phyloP scores from a whole-genome alignment of 1,139 yeast species.

The Hansenula anomala region DNA sequence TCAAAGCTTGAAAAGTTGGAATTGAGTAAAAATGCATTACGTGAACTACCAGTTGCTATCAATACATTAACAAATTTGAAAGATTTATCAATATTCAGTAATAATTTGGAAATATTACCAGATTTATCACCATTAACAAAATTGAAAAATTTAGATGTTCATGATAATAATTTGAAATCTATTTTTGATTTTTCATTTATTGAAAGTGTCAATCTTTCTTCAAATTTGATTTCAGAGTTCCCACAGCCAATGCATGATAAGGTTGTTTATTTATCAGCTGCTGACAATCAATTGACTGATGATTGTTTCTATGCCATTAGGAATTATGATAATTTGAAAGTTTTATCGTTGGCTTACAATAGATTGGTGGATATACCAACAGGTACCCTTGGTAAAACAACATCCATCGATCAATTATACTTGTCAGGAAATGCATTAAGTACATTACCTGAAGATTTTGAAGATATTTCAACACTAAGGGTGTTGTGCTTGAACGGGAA shows the following conservation, averaged over 20 bases:
- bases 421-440: slow-evolving; percentile 81
- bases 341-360: slow-evolving; percentile 77
- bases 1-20: slow-evolving; percentile 70
- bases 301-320: slow-evolving; percentile 71
- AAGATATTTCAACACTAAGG: slow-evolving; percentile 50
- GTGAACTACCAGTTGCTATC: slow-evolving; percentile 64
- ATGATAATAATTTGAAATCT: slow-evolving; percentile 73
- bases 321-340: slow-evolving; percentile 51
- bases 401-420: slow-evolving; percentile 60
- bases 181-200: slow-evolving; percentile 60
- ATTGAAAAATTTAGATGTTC: slow-evolving; percentile 72
- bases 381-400: slow-evolving; percentile 60
- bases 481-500: slow-evolving; percentile 76
- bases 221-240: slow-evolving; percentile 52
- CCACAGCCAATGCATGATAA: slow-evolving; percentile 38
- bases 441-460: slow-evolving; percentile 80
- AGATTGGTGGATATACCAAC: slow-evolving; percentile 76
- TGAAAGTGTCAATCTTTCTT: slow-evolving; percentile 70
- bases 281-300: slow-evolving; percentile 83
- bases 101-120: slow-evolving; percentile 75
- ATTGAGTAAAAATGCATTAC: slow-evolving; percentile 79
- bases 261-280: slow-evolving; percentile 57
- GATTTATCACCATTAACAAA: slow-evolving; percentile 54
- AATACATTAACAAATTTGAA: slow-evolving; percentile 54
- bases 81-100: slow-evolving; percentile 66